phyloP scores from a whole-genome alignment of 2,329 filamentous ascomycete genomes.

The Claviceps cyperi region DNA sequence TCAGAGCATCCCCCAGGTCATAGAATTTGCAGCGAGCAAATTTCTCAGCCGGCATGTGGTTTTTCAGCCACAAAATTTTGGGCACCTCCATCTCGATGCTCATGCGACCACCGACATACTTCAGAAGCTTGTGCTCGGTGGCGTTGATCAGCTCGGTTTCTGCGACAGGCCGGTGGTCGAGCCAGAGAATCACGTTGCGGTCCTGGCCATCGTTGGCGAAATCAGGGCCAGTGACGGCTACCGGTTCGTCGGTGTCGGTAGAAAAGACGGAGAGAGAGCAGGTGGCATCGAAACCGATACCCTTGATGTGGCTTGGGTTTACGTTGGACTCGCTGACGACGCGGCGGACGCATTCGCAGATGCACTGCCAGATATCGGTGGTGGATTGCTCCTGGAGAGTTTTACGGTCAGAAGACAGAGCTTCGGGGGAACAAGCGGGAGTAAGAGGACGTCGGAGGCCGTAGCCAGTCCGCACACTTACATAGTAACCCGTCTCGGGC shows the following conservation, averaged over 20 bases:
- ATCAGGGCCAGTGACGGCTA: constrained; percentile 77
- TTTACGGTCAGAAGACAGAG: not conserved
- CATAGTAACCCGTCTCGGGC: constrained; percentile 61
- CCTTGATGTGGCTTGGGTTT: constrained; percentile 60
- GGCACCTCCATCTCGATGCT: constrained; percentile 99
- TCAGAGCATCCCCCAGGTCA: constrained; percentile 82
- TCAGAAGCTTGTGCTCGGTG: constrained; percentile 80
- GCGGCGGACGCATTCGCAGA: constrained; percentile 74
- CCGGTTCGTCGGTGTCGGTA: constrained; percentile 76
- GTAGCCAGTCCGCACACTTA: constrained; percentile 16
- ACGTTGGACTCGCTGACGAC: constrained; percentile 72
- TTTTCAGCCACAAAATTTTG: constrained; percentile 96
- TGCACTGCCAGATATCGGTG: constrained; percentile 89
- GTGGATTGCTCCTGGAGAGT: constrained; percentile 76
- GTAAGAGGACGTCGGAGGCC: not conserved
- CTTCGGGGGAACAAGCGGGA: not conserved
- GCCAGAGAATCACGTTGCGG: constrained; percentile 92
- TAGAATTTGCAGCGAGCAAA: constrained; percentile 96
- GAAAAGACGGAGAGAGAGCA: constrained; percentile 90
- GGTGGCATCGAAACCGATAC: constrained; percentile 96
- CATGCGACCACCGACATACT: constrained; percentile 96
- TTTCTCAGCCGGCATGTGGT: constrained; percentile 84
- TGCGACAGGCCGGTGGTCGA: constrained; percentile 81
- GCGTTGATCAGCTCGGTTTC: constrained; percentile 91
- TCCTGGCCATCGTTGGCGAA: constrained; percentile 66